Base-by-base conservation (phyloP, 148 eudicot genomes). In the Nyssa sinensis region DNA sequence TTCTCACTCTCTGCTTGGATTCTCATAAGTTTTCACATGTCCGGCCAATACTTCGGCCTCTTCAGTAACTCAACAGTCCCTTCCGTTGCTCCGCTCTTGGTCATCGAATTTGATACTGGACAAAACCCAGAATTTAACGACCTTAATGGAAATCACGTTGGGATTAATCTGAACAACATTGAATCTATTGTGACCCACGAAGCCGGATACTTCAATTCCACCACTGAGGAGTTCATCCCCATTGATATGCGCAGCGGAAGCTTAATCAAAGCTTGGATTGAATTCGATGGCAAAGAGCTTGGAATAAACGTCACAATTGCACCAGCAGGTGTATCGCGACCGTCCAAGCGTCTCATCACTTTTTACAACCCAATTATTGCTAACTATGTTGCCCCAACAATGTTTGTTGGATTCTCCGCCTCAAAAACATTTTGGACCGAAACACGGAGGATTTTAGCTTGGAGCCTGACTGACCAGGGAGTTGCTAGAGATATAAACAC, bases 261-360 rank as follows among this genome's bases (percentile, higher is more conserved):
- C 78, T 84, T 84, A 59, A 49, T 86, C 1, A 85, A 81, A n/a
- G 90, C 77, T 25, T 86, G 90, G 90, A 82, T 86, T 25, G 90
- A 86, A 32, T 84, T 86, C 57, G 65, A 78, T 24, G 90, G 90
- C 2, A 35, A 82, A 14, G 30, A 44, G 1, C 72, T 41, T 9
- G 80, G 81, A 66, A 72, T 86, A 29, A 84, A 84, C 31, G 85
- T 86, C 24, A 86, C 87, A 2, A 75, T 86, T 28, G 84, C 87
- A 27, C 90, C 87, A 0, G 77, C 64, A 3, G 87, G 87, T 5
- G 3, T 78, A 51, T 27, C 76, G 49, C 71, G 82, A 3, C 90
- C 90, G 6, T 6, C 28, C 7, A 79, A 51, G 49, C 72, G 85
- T 31, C 63, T 80, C 74, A 19, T 86, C 12, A 77, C 49, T n/a